phyloP scores from a whole-genome alignment of 2,329 filamentous ascomycete species.

The Epichloe sp. region DNA sequence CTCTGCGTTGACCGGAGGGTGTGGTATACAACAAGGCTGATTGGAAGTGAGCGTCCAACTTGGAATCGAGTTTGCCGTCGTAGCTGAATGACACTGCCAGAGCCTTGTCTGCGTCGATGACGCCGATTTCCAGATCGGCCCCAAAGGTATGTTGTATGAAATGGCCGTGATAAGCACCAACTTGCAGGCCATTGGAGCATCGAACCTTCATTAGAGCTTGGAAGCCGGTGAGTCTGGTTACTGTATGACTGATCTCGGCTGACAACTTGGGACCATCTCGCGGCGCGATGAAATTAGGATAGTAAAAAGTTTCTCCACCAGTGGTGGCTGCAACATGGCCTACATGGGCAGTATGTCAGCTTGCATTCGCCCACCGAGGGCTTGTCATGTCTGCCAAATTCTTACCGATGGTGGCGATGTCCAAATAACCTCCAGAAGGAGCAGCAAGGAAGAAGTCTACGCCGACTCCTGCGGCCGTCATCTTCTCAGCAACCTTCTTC shows the following conservation, averaged over 20 bases:
- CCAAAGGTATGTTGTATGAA: conserved; percentile 94
- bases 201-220: conserved; percentile 97
- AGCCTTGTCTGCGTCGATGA: conserved; percentile 87
- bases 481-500: conserved; percentile 74
- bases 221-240: conserved; percentile 84
- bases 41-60: conserved; percentile 96
- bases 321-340: conserved; percentile 76
- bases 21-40: conserved; percentile 90
- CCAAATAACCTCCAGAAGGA: conserved; percentile 79
- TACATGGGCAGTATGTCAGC: conserved; percentile 15
- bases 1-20: conserved; percentile 73
- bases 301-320: conserved; percentile 95
- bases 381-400: background rate
- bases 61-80: conserved; percentile 93
- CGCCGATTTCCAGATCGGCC: conserved; percentile 85
- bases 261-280: conserved; percentile 75
- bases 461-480: conserved; percentile 77
- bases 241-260: conserved; percentile 72
- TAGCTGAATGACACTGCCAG: conserved; percentile 85
- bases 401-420: conserved; percentile 80
- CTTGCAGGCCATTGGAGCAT: conserved; percentile 90
- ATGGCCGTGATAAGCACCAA: conserved; percentile 89
- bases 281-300: conserved; percentile 85
- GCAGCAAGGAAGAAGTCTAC: conserved; percentile 91
- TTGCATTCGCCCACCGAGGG: background rate